Evolutionary conservation across 495 filamentous ascomycete species (phyloP).

Genomic region (Penicillium diatomitis): DNA sequence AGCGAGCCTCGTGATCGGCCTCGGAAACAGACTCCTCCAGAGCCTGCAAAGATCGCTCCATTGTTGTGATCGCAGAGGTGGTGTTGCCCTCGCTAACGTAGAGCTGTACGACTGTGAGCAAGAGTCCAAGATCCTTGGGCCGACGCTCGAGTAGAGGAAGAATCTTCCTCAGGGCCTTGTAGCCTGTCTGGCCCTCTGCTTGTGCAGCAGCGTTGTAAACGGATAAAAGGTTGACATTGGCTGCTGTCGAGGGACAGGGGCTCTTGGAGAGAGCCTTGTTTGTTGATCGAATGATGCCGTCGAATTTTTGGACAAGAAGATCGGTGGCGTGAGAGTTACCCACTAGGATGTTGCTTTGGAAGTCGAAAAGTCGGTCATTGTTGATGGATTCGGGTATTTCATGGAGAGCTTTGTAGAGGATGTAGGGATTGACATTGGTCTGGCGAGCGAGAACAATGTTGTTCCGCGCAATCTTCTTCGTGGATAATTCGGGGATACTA

Average conservation of each 20-base stretch:
- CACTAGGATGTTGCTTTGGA: slow-evolving; percentile 57
- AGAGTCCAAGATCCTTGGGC: slow-evolving; percentile 74
- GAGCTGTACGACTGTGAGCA: slow-evolving; percentile 76
- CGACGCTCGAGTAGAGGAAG: slow-evolving; percentile 64
- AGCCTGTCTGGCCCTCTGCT: slow-evolving; percentile 52
- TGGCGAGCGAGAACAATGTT: slow-evolving; percentile 58
- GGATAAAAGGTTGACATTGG: slow-evolving; percentile 53
- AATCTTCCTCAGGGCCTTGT: slow-evolving; percentile 63
- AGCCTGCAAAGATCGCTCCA: slow-evolving; percentile 64
- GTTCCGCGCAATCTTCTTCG: slow-evolving; percentile 66
- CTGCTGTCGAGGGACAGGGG: slow-evolving; percentile 45
- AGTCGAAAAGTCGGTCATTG: slow-evolving; percentile 67
- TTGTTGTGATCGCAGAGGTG: slow-evolving; percentile 60
- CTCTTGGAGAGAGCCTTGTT: slow-evolving; percentile 45
- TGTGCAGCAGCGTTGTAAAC: slow-evolving; percentile 76
- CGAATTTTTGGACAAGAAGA: slow-evolving; percentile 69
- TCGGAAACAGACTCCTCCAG: slow-evolving; percentile 60
- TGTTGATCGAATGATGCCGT: slow-evolving; percentile 61
- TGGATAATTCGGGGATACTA: slow-evolving; percentile 72
- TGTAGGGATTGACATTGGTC: slow-evolving; percentile 61
- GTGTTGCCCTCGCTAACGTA: slow-evolving; percentile 69
- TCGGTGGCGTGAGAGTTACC: slow-evolving; percentile 65
- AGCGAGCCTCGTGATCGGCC: slow-evolving; percentile 59
- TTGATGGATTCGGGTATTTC: slow-evolving; percentile 46
- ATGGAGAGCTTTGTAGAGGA: slow-evolving; percentile 60